Percentiles rank a stretch among this genome's conserved stretches.
Conservation (phyloP, 176 grass and related monocot genomes). For the Carex parvula region DNA sequence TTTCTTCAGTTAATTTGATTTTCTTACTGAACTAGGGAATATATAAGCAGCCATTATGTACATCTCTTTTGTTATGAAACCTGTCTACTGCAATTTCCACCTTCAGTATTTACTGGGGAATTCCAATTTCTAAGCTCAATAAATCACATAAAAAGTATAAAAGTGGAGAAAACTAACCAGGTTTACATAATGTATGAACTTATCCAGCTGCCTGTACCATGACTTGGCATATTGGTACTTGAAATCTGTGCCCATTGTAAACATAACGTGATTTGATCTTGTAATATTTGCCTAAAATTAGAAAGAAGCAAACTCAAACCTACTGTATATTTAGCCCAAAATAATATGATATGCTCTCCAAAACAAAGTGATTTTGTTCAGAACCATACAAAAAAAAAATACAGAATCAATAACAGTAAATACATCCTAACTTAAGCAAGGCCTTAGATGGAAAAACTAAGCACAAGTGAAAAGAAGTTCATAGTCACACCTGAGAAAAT, state of each 20-base stretch:
- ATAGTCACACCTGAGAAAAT: conserved; percentile 49
- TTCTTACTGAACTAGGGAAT: background rate
- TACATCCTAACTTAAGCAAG: background rate
- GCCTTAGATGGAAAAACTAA: background rate
- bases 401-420: background rate
- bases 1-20: background rate
- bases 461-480: background rate
- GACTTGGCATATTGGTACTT: conserved; percentile 93
- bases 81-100: background rate
- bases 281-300: conserved; percentile 80
- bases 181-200: conserved; percentile 97
- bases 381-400: background rate
- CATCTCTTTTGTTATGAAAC: background rate
- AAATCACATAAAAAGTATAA: background rate
- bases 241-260: conserved; percentile 99
- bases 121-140: background rate
- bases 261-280: conserved; percentile 97
- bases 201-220: conserved; percentile 97
- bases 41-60: background rate
- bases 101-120: background rate
- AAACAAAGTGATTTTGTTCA: background rate
- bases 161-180: conserved; percentile 41
- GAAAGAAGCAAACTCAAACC: conserved; percentile 23
- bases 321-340: background rate
- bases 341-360: background rate